Conservation (phyloP, 495 filamentous ascomycete genomes). For the Trichoderma virens region DNA sequence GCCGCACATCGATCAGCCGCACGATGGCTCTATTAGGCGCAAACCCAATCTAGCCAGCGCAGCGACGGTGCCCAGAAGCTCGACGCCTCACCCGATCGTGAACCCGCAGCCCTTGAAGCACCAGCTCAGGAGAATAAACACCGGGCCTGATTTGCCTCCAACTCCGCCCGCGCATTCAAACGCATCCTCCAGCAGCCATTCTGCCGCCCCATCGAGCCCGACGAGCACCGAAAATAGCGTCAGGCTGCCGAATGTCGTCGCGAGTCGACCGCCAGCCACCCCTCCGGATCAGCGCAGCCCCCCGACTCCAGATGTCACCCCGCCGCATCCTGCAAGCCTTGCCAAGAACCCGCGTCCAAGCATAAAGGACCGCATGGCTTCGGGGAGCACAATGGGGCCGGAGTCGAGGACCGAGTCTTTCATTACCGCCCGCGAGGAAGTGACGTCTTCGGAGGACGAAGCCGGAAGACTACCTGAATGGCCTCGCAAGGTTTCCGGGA, state of each 20-base stretch:
- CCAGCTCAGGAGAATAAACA: constrained; percentile 22
- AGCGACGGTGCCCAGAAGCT: constrained; percentile 14
- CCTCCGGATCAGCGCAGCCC: constrained; percentile 58
- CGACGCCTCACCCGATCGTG: constrained; percentile 19
- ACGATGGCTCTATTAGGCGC: constrained; percentile 10
- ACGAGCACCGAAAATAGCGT: constrained; percentile 25
- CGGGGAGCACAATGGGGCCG: constrained; percentile 42
- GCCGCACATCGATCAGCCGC: constrained; percentile 24
- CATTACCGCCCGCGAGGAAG: constrained; percentile 59
- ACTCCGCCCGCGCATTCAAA: constrained; percentile 49
- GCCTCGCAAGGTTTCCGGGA: background rate
- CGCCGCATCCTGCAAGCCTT: constrained; percentile 42
- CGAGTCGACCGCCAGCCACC: constrained; percentile 38
- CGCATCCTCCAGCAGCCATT: constrained; percentile 38
- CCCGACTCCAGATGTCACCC: constrained; percentile 64
- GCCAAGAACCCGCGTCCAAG: constrained; percentile 32
- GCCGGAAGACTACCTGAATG: constrained; percentile 13
- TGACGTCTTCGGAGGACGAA: constrained; percentile 52
- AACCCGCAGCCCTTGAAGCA: constrained; percentile 23
- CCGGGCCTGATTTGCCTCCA: constrained; percentile 39
- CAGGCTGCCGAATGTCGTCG: constrained; percentile 24
- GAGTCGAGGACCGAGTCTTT: constrained; percentile 64
- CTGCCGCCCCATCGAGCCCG: constrained; percentile 26
- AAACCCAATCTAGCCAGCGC: constrained; percentile 10
- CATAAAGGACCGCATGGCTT: constrained; percentile 34